Percentiles rank a stretch among this genome's conserved stretches.
Conservation (phyloP, 2,329 filamentous ascomycete genomes). For the Alternaria sp. region DNA sequence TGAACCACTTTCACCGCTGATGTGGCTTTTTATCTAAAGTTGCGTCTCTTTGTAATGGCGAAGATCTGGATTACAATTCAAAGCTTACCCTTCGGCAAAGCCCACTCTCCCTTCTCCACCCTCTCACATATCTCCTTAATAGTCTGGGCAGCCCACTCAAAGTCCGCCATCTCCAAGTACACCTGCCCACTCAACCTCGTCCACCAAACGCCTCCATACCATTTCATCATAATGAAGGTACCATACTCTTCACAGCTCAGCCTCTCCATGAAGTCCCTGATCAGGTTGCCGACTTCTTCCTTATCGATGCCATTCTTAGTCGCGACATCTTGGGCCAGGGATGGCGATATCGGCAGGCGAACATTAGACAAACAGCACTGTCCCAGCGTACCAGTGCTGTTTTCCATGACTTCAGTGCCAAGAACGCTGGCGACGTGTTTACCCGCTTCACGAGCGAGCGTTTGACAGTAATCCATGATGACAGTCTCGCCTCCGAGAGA, state of each 20-base stretch:
- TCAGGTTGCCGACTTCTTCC: slow-evolving; percentile 25
- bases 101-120: slow-evolving; percentile 55
- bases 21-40: neutral
- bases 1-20: neutral
- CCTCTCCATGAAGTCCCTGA: slow-evolving; percentile 52
- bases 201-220: slow-evolving; percentile 70
- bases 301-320: slow-evolving; percentile 23
- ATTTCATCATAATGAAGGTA: slow-evolving; percentile 72
- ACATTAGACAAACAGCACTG: slow-evolving; percentile 77
- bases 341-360: slow-evolving; percentile 67
- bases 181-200: slow-evolving; percentile 78
- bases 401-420: slow-evolving; percentile 75
- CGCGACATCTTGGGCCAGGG: slow-evolving; percentile 32
- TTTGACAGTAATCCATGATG: slow-evolving; percentile 68
- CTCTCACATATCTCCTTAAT: slow-evolving; percentile 64
- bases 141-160: slow-evolving; percentile 69
- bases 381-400: slow-evolving; percentile 65
- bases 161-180: slow-evolving; percentile 81
- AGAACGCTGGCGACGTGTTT: slow-evolving; percentile 66
- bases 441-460: slow-evolving; percentile 69
- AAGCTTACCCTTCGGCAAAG: slow-evolving; percentile 10
- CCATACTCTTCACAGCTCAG: slow-evolving; percentile 63
- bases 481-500: slow-evolving; percentile 75
- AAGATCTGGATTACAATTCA: neutral
- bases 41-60: neutral